phyloP scores from a whole-genome alignment of 140 eudicot genomes.

The Ambrosia hybrid region DNA sequence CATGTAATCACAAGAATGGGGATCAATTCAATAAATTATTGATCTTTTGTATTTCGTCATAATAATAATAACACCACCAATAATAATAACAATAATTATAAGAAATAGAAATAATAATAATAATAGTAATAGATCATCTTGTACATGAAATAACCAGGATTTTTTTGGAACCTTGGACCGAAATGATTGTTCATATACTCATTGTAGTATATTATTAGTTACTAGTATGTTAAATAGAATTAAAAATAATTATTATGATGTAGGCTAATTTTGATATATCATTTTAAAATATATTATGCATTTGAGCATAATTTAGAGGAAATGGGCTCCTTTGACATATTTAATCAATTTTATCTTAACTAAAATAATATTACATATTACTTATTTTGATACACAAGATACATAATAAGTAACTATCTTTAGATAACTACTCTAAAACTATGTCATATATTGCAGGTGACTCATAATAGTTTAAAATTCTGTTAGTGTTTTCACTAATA shows the following conservation, averaged over 20 bases:
- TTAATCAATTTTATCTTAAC: neutral
- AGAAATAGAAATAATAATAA: too few species aligned
- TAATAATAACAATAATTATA: too few species aligned
- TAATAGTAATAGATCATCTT: neutral
- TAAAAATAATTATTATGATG: too few species aligned
- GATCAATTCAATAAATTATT: constrained; percentile 19
- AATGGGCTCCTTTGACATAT: too few species aligned
- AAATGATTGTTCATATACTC: neutral
- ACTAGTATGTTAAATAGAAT: too few species aligned
- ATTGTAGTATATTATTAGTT: too few species aligned
- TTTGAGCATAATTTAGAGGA: too few species aligned
- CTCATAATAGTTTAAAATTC: neutral
- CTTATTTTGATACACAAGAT: neutral
- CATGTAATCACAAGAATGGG: constrained; percentile 35
- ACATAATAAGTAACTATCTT: neutral
- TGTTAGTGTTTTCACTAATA: neutral
- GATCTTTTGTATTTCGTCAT: neutral
- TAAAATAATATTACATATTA: neutral
- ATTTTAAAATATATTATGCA: too few species aligned
- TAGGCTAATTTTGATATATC: too few species aligned
- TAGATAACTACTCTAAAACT: neutral
- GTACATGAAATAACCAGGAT: neutral
- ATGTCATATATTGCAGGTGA: neutral
- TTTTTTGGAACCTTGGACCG: neutral
- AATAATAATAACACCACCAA: neutral